A percentile compares a stretch with the other conserved stretches of the same genome.
These are phyloP conservation scores for Tricholoma bakamatsutake DNA, from an alignment of 768 basidiomycete genomes.

Conservation along the genomic window DNA sequence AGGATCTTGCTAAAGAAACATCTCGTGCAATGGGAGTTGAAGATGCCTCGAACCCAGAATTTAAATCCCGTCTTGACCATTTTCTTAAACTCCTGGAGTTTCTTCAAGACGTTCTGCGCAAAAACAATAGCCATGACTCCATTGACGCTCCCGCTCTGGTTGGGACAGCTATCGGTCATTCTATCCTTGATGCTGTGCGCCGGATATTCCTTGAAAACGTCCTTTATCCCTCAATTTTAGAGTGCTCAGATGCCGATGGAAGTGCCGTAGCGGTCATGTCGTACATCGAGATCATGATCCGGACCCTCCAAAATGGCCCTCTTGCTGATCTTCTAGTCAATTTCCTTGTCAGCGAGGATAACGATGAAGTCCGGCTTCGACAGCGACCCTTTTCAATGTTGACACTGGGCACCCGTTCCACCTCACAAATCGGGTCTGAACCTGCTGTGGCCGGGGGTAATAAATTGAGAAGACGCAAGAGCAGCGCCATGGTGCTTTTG, in stretches of 20 bases:
- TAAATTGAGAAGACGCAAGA: conserved; percentile 62
- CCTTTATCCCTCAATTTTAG: conserved; percentile 86
- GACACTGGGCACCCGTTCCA: conserved; percentile 35
- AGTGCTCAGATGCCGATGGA: conserved; percentile 91
- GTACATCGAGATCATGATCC: conserved; percentile 86
- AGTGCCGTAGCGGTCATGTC: conserved; percentile 95
- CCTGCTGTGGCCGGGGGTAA: conserved; percentile 30
- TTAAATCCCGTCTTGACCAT: conserved; percentile 77
- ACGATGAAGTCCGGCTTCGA: conserved; percentile 48
- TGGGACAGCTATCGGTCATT: conserved; percentile 75
- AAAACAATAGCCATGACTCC: conserved; percentile 47
- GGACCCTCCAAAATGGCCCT: conserved; percentile 62
- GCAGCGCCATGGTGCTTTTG: conserved; percentile 86
- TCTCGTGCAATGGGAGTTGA: conserved; percentile 65
- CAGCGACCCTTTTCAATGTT: conserved; percentile 41
- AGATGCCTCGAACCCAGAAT: conserved; percentile 67
- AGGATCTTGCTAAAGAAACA: conserved; percentile 40
- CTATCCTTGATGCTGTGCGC: conserved; percentile 78
- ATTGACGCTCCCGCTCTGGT: conserved; percentile 61
- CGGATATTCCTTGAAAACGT: conserved; percentile 90
- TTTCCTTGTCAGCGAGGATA: conserved; percentile 83
- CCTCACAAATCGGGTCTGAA: conserved; percentile 22
- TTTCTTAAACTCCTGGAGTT: conserved; percentile 90
- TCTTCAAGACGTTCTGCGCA: conserved; percentile 78
- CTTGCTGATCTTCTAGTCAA: conserved; percentile 67